Conservation (phyloP, 805 yeast genomes). For the Nakazawaea holstii region DNA sequence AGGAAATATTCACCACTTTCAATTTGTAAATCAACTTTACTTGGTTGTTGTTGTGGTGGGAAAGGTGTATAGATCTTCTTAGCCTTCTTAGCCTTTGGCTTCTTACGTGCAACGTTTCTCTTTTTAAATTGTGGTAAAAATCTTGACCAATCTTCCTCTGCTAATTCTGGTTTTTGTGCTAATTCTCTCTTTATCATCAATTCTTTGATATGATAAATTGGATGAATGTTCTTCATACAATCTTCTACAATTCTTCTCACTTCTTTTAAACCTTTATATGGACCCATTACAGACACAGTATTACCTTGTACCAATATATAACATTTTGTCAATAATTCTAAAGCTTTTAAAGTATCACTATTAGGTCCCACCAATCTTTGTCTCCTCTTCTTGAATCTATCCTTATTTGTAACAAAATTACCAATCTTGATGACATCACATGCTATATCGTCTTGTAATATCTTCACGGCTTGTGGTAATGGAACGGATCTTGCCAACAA, state of each 20-base stretch:
- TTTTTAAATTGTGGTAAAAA: slow-evolving; percentile 95
- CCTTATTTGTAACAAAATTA: slow-evolving; percentile 81
- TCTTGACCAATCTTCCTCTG: slow-evolving; percentile 94
- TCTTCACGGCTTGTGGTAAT: slow-evolving; percentile 90
- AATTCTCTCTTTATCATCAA: slow-evolving; percentile 95
- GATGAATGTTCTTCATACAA: slow-evolving; percentile 95
- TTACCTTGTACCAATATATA: slow-evolving; percentile 95
- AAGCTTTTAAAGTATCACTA: slow-evolving; percentile 93
- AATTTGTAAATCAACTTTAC: slow-evolving; percentile 94
- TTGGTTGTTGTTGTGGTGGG: slow-evolving; percentile 97
- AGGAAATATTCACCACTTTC: slow-evolving; percentile 98
- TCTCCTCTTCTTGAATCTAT: slow-evolving; percentile 89
- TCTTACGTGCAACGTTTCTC: slow-evolving; percentile 91
- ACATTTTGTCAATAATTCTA: slow-evolving; percentile 92
- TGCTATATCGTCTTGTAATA: slow-evolving; percentile 86
- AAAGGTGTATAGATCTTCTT: slow-evolving; percentile 92
- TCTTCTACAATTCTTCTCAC: slow-evolving; percentile 94
- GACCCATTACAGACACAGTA: slow-evolving; percentile 97
- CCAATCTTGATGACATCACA: slow-evolving; percentile 97
- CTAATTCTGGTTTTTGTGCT: slow-evolving; percentile 91
- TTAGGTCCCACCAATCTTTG: slow-evolving; percentile 95
- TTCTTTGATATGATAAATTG: slow-evolving; percentile 96
- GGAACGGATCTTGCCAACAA: slow-evolving; percentile 95
- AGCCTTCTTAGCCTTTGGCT: slow-evolving; percentile 52
- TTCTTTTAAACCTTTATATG: slow-evolving; percentile 87